phyloP scores from a whole-genome alignment of 2,329 filamentous ascomycete species.

The Colletotrichum shisoi region DNA sequence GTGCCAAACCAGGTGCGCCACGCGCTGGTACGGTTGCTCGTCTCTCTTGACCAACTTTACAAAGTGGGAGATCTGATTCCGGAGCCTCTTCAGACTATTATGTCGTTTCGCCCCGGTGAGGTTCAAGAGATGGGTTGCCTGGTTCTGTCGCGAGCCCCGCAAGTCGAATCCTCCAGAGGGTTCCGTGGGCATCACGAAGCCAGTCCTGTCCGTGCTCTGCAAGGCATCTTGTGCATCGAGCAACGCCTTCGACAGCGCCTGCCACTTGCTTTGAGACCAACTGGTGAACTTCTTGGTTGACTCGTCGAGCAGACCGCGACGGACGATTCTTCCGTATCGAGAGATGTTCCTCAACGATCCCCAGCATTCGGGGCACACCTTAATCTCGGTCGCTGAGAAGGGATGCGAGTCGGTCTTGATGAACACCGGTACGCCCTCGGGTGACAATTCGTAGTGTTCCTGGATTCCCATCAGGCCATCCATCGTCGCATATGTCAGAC shows the following conservation, averaged over 20 bases:
- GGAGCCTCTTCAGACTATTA: slow-evolving; percentile 13
- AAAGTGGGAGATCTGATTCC: slow-evolving; percentile 40
- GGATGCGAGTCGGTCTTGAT: slow-evolving; percentile 52
- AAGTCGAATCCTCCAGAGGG: slow-evolving; percentile 3
- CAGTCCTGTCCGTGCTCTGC: not conserved
- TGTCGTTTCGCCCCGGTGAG: slow-evolving; percentile 4
- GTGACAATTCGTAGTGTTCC: slow-evolving; percentile 57
- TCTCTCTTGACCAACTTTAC: slow-evolving; percentile 49
- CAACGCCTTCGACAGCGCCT: slow-evolving; percentile 51
- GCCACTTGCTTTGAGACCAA: slow-evolving; percentile 53
- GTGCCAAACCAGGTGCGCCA: slow-evolving; percentile 55
- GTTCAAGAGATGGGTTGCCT: slow-evolving; percentile 1
- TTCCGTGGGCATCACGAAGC: not conserved
- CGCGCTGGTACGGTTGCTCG: slow-evolving; percentile 60
- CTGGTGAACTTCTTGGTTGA: slow-evolving; percentile 70
- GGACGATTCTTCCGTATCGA: slow-evolving; percentile 69
- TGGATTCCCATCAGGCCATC: slow-evolving; percentile 67
- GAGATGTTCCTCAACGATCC: slow-evolving; percentile 64
- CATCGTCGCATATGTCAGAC: slow-evolving; percentile 66
- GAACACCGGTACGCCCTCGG: slow-evolving; percentile 46
- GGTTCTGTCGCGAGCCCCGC: not conserved
- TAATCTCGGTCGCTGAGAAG: slow-evolving; percentile 60
- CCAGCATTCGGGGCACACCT: slow-evolving; percentile 67
- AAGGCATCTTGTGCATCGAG: slow-evolving; percentile 39
- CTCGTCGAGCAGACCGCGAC: slow-evolving; percentile 68